These are phyloP conservation scores for Albugo laibachii DNA, from an alignment of 352 stramenopile genomes.

Conservation along the genomic window DNA sequence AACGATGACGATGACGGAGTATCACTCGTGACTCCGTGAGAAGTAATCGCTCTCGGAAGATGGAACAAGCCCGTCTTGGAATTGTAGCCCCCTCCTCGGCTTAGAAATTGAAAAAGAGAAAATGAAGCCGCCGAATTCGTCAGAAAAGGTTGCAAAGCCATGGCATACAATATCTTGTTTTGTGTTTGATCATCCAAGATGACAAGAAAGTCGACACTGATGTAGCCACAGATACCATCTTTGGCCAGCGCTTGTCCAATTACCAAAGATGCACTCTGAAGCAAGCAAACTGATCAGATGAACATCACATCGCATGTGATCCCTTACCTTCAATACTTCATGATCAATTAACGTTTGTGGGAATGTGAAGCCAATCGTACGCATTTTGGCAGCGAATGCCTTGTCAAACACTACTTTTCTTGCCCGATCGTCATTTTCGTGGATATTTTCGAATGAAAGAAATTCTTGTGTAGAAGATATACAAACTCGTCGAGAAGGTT, in stretches of 20 bases:
- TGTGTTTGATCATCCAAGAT: conserved; percentile 33
- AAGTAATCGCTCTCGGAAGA: conserved; percentile 5
- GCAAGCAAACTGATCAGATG: background rate
- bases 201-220: conserved; percentile 60
- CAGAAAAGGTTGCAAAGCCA: conserved; percentile 52
- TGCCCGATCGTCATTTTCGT: conserved; percentile 7
- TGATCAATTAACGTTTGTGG: conserved; percentile 60
- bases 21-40: no score
- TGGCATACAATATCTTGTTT: conserved; percentile 41
- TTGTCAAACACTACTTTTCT: background rate
- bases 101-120: conserved; percentile 42
- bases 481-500: conserved; percentile 13
- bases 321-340: conserved; percentile 31
- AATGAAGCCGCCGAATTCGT: conserved; percentile 61
- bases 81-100: conserved; percentile 16
- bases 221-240: conserved; percentile 51
- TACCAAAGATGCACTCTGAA: conserved; percentile 20
- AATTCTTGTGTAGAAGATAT: conserved; percentile 14
- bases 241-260: conserved; percentile 20
- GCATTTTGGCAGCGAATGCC: conserved; percentile 9
- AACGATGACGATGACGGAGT: no score
- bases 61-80: conserved; percentile 15
- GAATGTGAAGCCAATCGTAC: conserved; percentile 41
- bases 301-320: background rate
- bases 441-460: conserved; percentile 46